These are phyloP conservation scores for Curvularia hawaiiensis DNA, from an alignment of 2,329 filamentous ascomycete species.

Conservation along the genomic window DNA sequence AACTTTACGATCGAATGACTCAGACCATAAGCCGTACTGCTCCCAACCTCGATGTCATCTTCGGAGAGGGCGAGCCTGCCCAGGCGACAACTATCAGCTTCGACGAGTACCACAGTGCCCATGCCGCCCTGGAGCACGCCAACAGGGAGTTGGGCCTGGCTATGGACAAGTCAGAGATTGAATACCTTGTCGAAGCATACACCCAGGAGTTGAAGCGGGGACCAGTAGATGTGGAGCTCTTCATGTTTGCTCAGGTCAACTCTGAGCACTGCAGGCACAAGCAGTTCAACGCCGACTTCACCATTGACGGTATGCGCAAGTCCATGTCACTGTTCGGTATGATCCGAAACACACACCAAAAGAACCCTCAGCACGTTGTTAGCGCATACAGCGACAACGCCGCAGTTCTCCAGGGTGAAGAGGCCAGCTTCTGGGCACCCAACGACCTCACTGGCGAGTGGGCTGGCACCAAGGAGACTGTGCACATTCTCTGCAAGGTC, in stretches of 20 bases:
- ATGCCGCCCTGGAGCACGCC: constrained; percentile 77
- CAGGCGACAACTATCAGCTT: constrained; percentile 78
- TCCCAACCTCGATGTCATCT: constrained; percentile 77
- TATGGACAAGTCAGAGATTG: constrained; percentile 85
- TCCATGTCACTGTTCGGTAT: constrained; percentile 86
- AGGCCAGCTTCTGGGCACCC: constrained; percentile 82
- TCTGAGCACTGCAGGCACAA: constrained; percentile 91
- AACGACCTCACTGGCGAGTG: constrained; percentile 85
- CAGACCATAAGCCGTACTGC: constrained; percentile 72
- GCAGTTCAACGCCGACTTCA: constrained; percentile 97
- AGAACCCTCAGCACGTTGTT: constrained; percentile 77
- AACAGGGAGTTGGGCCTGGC: constrained; percentile 85
- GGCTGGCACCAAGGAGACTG: constrained; percentile 82
- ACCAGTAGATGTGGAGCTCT: constrained; percentile 90
- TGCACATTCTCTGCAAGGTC: constrained; percentile 90
- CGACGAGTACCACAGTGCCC: constrained; percentile 66
- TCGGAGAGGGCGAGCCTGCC: constrained; percentile 69
- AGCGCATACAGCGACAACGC: constrained; percentile 98
- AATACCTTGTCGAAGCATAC: constrained; percentile 89
- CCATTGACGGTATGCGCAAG: constrained; percentile 84
- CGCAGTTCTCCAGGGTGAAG: constrained; percentile 80
- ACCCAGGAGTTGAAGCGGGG: constrained; percentile 66
- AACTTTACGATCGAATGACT: constrained; percentile 94
- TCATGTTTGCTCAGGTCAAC: constrained; percentile 99
- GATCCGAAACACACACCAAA: constrained; percentile 93